Percentiles rank a stretch among this genome's conserved stretches.
Evolutionary conservation across 2,329 filamentous ascomycete species (phyloP).

Genomic region (Akanthomyces dipterigenus): DNA sequence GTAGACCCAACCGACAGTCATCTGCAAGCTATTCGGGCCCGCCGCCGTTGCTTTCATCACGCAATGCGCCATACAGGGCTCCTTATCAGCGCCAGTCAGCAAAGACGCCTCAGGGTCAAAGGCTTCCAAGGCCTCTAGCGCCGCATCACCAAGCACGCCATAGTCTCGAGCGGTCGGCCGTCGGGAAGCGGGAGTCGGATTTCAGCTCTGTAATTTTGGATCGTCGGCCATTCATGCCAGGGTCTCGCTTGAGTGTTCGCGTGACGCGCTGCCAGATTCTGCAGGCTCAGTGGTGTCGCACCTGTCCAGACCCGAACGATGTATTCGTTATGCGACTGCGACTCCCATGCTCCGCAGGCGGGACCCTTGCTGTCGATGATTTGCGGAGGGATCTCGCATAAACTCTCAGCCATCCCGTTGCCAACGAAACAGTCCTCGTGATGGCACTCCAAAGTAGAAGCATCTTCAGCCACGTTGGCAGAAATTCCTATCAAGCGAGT

Average conservation of each 20-base stretch:
- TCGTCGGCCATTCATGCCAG: not conserved
- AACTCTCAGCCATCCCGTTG: not conserved
- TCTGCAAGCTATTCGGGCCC: not conserved
- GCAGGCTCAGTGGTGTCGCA: not conserved
- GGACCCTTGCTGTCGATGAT: not conserved
- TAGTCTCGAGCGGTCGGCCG: conserved; percentile 2
- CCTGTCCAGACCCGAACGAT: not conserved
- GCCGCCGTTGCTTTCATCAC: not conserved
- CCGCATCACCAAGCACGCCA: conserved; percentile 1
- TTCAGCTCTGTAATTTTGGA: not conserved
- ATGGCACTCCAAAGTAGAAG: not conserved
- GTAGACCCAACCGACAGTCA: not conserved
- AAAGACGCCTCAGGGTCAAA: not conserved
- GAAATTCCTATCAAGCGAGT: not conserved
- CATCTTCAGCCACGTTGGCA: no score
- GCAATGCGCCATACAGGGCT: not conserved
- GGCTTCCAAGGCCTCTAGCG: not conserved
- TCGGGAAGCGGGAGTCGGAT: not conserved
- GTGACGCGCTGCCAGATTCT: not conserved
- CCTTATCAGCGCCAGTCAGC: not conserved
- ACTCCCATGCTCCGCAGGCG: not conserved
- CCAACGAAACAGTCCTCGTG: not conserved
- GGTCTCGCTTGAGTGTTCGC: not conserved
- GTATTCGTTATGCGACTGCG: not conserved
- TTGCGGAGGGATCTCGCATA: not conserved